phyloP scores from a whole-genome alignment of 352 stramenopile species.

The Pythium aquatile region DNA sequence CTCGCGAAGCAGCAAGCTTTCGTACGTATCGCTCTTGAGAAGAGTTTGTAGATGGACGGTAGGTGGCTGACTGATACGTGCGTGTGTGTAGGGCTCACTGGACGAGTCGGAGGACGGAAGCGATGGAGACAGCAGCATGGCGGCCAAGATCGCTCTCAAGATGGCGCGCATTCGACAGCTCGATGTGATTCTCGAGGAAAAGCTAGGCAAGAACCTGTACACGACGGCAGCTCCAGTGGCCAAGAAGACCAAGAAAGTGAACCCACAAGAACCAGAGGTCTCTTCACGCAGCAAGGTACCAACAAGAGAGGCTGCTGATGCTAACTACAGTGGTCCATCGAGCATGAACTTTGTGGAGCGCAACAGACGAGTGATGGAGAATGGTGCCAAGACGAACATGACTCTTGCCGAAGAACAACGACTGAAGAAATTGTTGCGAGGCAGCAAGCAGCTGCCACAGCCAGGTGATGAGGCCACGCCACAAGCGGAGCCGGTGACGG shows the following conservation, averaged over 20 bases:
- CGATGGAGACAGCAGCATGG: conserved; percentile 30
- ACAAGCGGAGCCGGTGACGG: conserved; percentile 19
- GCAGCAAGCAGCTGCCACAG: neutral
- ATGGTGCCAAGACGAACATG: conserved; percentile 59
- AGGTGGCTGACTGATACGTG: neutral
- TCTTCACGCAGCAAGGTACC: neutral
- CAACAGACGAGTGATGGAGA: conserved; percentile 67
- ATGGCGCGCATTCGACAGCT: conserved; percentile 63
- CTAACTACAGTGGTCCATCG: neutral
- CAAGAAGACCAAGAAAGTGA: conserved; percentile 28
- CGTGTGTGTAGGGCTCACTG: conserved; percentile 36
- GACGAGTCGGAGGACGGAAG: conserved; percentile 35
- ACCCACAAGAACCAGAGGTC: conserved; percentile 13
- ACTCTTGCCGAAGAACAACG: conserved; percentile 55
- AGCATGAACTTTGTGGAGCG: conserved; percentile 45
- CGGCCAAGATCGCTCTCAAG: conserved; percentile 71
- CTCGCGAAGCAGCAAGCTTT: conserved; percentile 68
- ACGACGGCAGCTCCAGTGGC: neutral
- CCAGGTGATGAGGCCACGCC: neutral
- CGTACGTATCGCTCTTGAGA: conserved; percentile 11
- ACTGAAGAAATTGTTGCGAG: conserved; percentile 37
- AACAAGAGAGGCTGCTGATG: neutral
- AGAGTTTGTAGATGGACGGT: neutral
- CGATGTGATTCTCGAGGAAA: conserved; percentile 58
- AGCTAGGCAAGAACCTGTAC: conserved; percentile 64